These are phyloP conservation scores for Phytophthora cajani DNA, from an alignment of 352 stramenopile genomes.

Conservation along the genomic window DNA sequence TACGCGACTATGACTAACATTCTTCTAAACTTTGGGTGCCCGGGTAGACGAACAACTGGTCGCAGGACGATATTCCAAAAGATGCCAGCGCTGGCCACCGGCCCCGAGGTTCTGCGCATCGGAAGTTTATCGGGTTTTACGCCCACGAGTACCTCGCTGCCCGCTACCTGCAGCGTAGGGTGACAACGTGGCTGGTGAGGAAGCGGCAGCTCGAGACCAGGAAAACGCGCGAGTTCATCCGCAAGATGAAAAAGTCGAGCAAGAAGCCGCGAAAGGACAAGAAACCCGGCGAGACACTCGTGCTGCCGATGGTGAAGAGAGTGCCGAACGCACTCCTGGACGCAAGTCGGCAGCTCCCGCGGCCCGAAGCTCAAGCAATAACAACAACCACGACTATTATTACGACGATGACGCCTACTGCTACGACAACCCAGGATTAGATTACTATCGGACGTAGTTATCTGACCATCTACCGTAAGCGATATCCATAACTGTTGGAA, in stretches of 20 bases:
- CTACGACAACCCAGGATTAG: background rate
- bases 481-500: background rate
- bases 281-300: constrained; percentile 57
- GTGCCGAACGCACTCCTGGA: background rate
- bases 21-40: background rate
- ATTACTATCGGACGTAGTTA: background rate
- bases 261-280: constrained; percentile 30
- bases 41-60: constrained; percentile 6
- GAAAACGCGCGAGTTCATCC: constrained; percentile 50
- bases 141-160: constrained; percentile 70
- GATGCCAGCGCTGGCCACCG: constrained; percentile 14
- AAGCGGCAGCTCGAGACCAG: constrained; percentile 64
- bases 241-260: constrained; percentile 79
- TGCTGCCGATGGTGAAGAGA: constrained; percentile 52
- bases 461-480: background rate
- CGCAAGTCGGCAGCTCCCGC: background rate
- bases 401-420: background rate
- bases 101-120: constrained; percentile 3
- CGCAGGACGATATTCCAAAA: background rate
- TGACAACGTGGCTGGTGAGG: constrained; percentile 51
- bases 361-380: background rate
- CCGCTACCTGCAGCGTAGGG: constrained; percentile 49
- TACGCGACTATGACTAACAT: background rate
- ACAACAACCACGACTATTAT: background rate
- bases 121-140: constrained; percentile 50